Percentiles rank a stretch among this genome's conserved stretches.
phyloP scores from a whole-genome alignment of 1,139 yeast genomes.

The Saccharomyces hybrid region DNA sequence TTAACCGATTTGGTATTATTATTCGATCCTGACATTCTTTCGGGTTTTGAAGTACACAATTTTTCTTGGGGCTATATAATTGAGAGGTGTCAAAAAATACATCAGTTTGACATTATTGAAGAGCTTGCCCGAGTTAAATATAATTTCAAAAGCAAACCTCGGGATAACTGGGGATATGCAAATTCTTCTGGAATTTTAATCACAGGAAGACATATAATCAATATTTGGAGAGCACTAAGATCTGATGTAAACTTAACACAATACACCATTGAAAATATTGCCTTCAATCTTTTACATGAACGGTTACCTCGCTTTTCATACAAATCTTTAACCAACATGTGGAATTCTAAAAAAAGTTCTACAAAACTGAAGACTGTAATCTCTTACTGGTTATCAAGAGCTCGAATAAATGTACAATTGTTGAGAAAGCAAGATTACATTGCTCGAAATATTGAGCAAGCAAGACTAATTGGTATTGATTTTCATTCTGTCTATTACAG shows the following conservation, averaged over 20 bases:
- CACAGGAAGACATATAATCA: constrained; percentile 75
- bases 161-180: constrained; percentile 76
- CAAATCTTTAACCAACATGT: constrained; percentile 48
- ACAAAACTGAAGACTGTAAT: constrained; percentile 36
- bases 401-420: constrained; percentile 44
- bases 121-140: constrained; percentile 46
- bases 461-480: constrained; percentile 82
- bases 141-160: constrained; percentile 46
- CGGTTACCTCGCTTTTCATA: constrained; percentile 58
- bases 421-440: constrained; percentile 60
- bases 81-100: constrained; percentile 48
- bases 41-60: constrained; percentile 78
- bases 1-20: constrained; percentile 50
- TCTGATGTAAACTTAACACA: constrained; percentile 55
- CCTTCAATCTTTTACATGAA: constrained; percentile 57
- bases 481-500: constrained; percentile 80
- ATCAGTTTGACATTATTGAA: constrained; percentile 46
- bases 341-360: constrained; percentile 29
- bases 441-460: constrained; percentile 70
- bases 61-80: constrained; percentile 85
- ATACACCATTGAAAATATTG: constrained; percentile 72
- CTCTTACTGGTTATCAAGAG: constrained; percentile 46
- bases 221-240: constrained; percentile 74
- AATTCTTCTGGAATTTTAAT: constrained; percentile 65
- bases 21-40: constrained; percentile 79